These are phyloP conservation scores for Tritrichomonas foetus DNA, from an alignment of 208 protist species.

Conservation along the genomic window DNA sequence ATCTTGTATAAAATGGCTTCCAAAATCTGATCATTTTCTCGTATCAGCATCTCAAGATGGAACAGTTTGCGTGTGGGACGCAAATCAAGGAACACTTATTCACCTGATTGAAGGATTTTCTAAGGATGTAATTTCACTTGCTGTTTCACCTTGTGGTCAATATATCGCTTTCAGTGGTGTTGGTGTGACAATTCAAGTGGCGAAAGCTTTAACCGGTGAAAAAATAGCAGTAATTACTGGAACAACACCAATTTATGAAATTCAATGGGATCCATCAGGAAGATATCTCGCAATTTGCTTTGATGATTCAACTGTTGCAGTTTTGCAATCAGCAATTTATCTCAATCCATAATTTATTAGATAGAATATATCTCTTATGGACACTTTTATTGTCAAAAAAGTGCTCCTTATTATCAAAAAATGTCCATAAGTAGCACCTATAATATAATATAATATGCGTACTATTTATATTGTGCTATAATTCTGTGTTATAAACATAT, in stretches of 20 bases:
- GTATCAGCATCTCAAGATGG: not conserved
- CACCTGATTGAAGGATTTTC: not conserved
- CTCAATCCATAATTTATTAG: too few species aligned
- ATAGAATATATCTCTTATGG: too few species aligned
- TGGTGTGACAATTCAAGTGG: not conserved
- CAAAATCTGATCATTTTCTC: not conserved
- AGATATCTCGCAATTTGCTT: not conserved
- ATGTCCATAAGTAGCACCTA: too few species aligned
- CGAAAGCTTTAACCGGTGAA: not conserved
- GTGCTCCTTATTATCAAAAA: too few species aligned
- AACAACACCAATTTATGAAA: not conserved
- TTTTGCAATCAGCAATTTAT: not conserved
- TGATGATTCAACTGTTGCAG: not conserved
- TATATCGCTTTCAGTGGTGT: not conserved
- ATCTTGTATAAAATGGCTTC: not conserved
- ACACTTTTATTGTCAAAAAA: too few species aligned
- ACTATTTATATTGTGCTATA: too few species aligned
- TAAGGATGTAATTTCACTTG: not conserved
- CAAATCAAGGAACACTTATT: not conserved
- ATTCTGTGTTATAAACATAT: too few species aligned
- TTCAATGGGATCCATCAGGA: not conserved
- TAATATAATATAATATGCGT: too few species aligned
- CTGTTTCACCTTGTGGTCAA: not conserved
- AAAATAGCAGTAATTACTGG: not conserved
- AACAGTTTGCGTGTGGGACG: not conserved